These are phyloP conservation scores for Miscanthus lutarioriparius DNA, from an alignment of 176 grass and related monocot genomes.

Conservation along the genomic window DNA sequence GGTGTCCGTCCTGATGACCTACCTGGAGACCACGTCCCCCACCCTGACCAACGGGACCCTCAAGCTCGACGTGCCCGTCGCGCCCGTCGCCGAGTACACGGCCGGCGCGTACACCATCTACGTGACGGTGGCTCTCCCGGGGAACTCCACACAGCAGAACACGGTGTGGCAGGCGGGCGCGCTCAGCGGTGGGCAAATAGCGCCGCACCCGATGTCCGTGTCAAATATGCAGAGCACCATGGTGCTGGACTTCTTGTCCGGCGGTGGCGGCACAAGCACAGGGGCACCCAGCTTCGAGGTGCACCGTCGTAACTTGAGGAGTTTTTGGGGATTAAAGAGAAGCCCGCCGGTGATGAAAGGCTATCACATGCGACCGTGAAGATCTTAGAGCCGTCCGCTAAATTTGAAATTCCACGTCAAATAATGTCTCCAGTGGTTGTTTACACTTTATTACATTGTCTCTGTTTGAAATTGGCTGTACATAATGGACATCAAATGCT, in stretches of 20 bases:
- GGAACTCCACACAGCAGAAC: conserved; percentile 56
- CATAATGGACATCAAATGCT: background rate
- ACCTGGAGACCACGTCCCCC: conserved; percentile 32
- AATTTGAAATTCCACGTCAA: background rate
- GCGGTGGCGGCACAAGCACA: conserved; percentile 37
- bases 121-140: conserved; percentile 55
- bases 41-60: conserved; percentile 49
- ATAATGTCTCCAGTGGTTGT: background rate
- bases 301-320: conserved; percentile 21
- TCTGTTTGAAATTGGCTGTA: background rate
- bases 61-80: conserved; percentile 49
- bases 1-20: conserved; percentile 39
- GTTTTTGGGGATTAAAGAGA: background rate
- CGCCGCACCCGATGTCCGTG: conserved; percentile 24
- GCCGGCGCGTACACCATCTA: conserved; percentile 68
- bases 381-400: background rate
- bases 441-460: background rate
- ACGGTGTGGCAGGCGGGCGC: conserved; percentile 75
- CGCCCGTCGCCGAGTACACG: conserved; percentile 49
- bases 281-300: background rate
- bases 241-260: conserved; percentile 53
- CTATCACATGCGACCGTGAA: background rate
- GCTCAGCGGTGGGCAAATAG: conserved; percentile 28
- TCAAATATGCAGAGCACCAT: conserved; percentile 31
- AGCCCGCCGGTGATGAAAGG: background rate